These are phyloP conservation scores for Lasiodiplodia sp. DNA, from an alignment of 2,329 filamentous ascomycete genomes.

Conservation along the genomic window DNA sequence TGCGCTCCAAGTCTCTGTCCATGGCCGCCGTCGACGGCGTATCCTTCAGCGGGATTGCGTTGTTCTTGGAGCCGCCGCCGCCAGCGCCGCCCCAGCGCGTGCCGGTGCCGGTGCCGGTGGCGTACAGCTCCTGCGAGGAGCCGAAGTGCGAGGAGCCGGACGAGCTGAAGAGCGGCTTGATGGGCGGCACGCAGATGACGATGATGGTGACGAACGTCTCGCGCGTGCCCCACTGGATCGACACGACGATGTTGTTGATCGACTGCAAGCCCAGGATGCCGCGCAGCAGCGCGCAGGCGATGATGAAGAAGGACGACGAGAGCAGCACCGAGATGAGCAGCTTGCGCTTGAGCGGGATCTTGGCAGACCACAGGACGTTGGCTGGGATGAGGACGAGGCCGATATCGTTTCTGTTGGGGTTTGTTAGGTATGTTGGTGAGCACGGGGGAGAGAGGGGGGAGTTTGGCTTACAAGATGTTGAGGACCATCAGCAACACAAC, in stretches of 20 bases:
- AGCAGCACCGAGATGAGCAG: conserved; percentile 50
- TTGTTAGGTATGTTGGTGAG: background rate
- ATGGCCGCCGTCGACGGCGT: background rate
- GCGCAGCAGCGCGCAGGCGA: conserved; percentile 52
- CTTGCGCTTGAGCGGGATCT: conserved; percentile 49
- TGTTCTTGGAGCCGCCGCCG: background rate
- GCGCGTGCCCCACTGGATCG: conserved; percentile 54
- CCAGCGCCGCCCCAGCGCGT: background rate
- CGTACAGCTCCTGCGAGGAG: background rate
- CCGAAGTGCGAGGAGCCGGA: conserved; percentile 60
- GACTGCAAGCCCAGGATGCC: conserved; percentile 49
- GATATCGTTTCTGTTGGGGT: conserved; percentile 47
- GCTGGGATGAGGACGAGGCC: conserved; percentile 51
- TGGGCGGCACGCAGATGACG: conserved; percentile 52
- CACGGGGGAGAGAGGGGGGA: too few species aligned
- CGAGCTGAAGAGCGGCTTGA: conserved; percentile 56
- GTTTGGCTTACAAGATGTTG: conserved; percentile 39
- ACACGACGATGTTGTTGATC: conserved; percentile 45
- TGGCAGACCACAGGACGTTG: conserved; percentile 51
- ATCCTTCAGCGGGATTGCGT: background rate
- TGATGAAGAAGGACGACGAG: conserved; percentile 55
- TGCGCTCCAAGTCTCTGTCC: conserved; percentile 1
- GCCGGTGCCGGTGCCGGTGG: background rate
- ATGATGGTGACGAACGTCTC: conserved; percentile 57
- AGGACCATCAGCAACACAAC: conserved; percentile 46